A percentile compares a stretch with the other conserved stretches of the same genome.
Conservation (phyloP, 129 eudicot species). For the Centella asiatica region DNA sequence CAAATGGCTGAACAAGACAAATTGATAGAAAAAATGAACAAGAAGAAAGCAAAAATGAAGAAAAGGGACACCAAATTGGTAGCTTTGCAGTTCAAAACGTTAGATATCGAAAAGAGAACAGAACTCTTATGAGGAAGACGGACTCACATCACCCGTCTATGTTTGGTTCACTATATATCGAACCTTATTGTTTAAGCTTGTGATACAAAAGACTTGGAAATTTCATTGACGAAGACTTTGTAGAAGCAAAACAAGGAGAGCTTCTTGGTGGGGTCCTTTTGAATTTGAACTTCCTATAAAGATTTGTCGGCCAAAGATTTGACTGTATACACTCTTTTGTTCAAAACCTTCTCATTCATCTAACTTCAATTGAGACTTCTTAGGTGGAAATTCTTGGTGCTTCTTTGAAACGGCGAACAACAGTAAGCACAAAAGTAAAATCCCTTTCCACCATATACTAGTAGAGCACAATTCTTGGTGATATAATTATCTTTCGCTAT, state of each 20-base stretch:
- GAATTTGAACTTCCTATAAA: background rate
- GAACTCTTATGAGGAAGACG: background rate
- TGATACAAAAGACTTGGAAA: background rate
- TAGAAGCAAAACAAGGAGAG: background rate
- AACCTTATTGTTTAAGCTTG: background rate
- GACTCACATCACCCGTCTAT: too few species aligned
- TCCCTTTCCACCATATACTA: background rate
- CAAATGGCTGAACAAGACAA: background rate
- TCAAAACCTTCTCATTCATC: background rate
- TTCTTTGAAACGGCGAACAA: background rate
- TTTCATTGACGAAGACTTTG: background rate
- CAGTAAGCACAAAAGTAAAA: background rate
- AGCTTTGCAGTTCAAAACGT: background rate
- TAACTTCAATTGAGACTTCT: background rate
- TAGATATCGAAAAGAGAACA: background rate
- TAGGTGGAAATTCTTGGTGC: background rate
- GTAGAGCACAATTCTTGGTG: background rate
- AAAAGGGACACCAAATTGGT: background rate
- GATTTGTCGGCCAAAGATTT: background rate
- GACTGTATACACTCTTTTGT: background rate
- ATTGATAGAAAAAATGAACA: too few species aligned
- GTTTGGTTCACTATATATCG: too few species aligned
- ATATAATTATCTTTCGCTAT: background rate
- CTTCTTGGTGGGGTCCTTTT: background rate
- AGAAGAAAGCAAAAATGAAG: constrained; percentile 1